Evolutionary conservation across 2,329 filamentous ascomycete genomes (phyloP), one percentile per base, ranked within the genome.

Genomic region (Dothideomycetes sp.): DNA sequence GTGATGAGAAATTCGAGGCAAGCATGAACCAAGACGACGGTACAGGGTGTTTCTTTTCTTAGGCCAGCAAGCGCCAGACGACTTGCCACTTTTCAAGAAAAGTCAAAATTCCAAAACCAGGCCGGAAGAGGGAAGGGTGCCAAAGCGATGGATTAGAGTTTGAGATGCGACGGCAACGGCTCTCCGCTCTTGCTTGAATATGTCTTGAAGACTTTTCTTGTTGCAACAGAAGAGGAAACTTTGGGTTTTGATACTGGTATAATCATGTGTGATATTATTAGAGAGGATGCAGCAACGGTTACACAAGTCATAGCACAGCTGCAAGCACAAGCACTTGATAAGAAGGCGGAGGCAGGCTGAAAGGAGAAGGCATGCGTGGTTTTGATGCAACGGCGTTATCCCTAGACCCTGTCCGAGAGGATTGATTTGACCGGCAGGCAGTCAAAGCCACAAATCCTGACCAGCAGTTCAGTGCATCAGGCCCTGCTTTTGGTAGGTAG

Each of bases 161-260:
- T 33, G 36, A 40, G 36, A 25, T 32, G 25, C 28, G 25, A 27
- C 29, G 36, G 28, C 36, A 38, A 38, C 35, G 35, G 35, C 25
- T 38, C 35, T 38, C 35, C 35, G 35, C 35, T 38, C 16, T 38
- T 25, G 13, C 15, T 15, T 37, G 13, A 18, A 29, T n/a, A n/a
- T n/a, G 23, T 7, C 29, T 38, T 16, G n/a, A 12, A n/a, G n/a
- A n/a, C n/a, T n/a, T n/a, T 22, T 25, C 24, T 17, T n/a, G 11
- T 16, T 37, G 34, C 34, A 23, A 30, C 3, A 16, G n/a, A n/a
- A 15, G 19, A 13, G 19, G 29, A 18, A 22, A 28, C 6, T 13
- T 23, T 19, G 33, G 24, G 20, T 19, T 4, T 5, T 23, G 17
- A 15, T 19, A 18, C 24, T 29, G 34, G 28, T n/a, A 18, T 8